Conservation (phyloP, 352 stramenopile genomes). For the Thalassiosira hispida region DNA sequence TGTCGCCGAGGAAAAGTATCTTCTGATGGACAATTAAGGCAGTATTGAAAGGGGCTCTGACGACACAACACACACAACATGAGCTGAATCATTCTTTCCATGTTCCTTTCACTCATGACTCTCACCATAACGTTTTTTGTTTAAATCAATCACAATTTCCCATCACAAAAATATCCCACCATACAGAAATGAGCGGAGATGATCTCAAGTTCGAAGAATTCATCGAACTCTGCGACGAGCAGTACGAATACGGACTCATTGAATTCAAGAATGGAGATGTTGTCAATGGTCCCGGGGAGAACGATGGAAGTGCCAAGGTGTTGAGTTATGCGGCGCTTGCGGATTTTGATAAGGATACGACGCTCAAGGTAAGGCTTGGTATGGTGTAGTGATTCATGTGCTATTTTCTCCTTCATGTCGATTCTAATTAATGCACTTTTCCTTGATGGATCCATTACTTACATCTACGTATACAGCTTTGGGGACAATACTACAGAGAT, state of each 20-base stretch:
- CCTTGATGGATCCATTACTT: too few relatives aligned
- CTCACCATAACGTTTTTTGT: too few relatives aligned
- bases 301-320: slow-evolving; percentile 81
- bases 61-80: too few relatives aligned
- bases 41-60: too few relatives aligned
- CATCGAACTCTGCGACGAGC: slow-evolving; percentile 73
- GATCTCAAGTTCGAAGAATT: slow-evolving; percentile 81
- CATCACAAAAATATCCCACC: too few relatives aligned
- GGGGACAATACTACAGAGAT: slow-evolving; percentile 83
- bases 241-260: slow-evolving; percentile 79
- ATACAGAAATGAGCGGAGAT: slow-evolving; percentile 72
- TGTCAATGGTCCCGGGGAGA: slow-evolving; percentile 79
- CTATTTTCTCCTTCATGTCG: neutral
- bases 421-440: too few relatives aligned
- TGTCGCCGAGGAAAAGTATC: too few relatives aligned
- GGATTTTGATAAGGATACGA: slow-evolving; percentile 81
- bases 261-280: slow-evolving; percentile 85
- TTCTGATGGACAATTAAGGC: too few relatives aligned
- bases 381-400: neutral
- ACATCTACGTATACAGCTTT: slow-evolving; percentile 68
- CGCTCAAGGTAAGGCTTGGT: slow-evolving; percentile 71
- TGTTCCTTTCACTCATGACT: too few relatives aligned
- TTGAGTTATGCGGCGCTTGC: slow-evolving; percentile 80
- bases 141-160: too few relatives aligned
- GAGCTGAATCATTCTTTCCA: too few relatives aligned